Evolutionary conservation across 2,329 filamentous ascomycete species (phyloP).

Genomic region (Cryphonectria naterciae): DNA sequence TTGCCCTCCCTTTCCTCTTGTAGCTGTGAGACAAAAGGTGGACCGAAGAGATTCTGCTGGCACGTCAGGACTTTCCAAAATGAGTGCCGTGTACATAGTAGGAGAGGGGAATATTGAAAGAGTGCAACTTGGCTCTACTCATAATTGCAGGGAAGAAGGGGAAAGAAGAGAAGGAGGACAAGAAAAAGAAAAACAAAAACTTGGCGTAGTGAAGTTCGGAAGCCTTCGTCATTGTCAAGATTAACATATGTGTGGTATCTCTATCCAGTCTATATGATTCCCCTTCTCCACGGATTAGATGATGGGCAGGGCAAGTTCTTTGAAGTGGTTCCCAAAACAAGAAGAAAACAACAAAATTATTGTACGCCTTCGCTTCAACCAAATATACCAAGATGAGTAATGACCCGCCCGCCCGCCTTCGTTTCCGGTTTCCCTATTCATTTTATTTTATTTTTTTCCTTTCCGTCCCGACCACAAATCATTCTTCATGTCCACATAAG

Average conservation of each 20-base stretch:
- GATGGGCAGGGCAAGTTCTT: neutral
- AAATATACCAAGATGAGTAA: neutral
- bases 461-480: neutral
- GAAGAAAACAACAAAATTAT: neutral
- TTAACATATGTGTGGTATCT: neutral
- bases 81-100: too few species aligned
- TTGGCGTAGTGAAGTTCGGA: neutral
- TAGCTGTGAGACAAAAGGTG: neutral
- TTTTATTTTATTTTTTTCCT: neutral
- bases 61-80: neutral
- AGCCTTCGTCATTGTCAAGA: neutral
- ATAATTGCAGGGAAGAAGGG: too few species aligned
- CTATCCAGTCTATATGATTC: neutral
- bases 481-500: constrained; percentile 49
- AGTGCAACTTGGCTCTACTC: too few species aligned
- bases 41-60: neutral
- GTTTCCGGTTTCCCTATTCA: neutral
- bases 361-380: neutral
- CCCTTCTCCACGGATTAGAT: neutral
- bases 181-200: neutral
- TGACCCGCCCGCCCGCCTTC: neutral
- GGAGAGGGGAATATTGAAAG: too few species aligned
- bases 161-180: neutral
- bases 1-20: too few species aligned
- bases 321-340: neutral